phyloP scores from a whole-genome alignment of 1,139 yeast genomes.

The Suhomyces wounanorum region DNA sequence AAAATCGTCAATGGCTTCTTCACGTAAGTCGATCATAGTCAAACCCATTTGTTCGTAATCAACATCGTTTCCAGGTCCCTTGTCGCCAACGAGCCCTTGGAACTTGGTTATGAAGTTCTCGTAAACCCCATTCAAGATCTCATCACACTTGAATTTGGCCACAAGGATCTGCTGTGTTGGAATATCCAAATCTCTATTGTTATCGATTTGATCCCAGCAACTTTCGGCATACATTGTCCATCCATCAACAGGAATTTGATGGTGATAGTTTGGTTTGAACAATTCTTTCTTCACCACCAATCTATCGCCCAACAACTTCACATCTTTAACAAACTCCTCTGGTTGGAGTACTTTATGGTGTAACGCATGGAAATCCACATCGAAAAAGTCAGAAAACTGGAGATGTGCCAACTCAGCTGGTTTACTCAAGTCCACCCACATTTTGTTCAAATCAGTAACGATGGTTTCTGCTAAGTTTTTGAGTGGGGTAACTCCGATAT shows the following conservation, averaged over 20 bases:
- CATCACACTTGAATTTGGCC: conserved; percentile 94
- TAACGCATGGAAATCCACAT: conserved; percentile 76
- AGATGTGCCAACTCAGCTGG: conserved; percentile 62
- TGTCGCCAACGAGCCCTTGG: conserved; percentile 19
- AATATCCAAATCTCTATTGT: conserved; percentile 88
- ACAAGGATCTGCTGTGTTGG: conserved; percentile 96
- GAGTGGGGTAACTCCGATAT: conserved; percentile 84
- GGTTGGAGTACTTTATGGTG: conserved; percentile 85
- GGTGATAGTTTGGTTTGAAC: conserved; percentile 75
- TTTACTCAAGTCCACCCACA: conserved; percentile 78
- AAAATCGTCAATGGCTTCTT: conserved; percentile 52
- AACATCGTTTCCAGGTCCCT: conserved; percentile 19
- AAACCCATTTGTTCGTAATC: conserved; percentile 45
- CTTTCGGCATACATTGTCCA: conserved; percentile 91
- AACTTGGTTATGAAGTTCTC: conserved; percentile 46
- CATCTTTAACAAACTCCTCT: conserved; percentile 66
- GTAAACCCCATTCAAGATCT: conserved; percentile 60
- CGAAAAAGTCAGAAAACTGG: conserved; percentile 75
- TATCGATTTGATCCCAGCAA: conserved; percentile 93
- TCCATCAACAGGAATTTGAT: conserved; percentile 89
- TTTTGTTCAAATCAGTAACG: conserved; percentile 65
- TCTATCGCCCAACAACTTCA: conserved; percentile 63
- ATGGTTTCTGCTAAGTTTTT: conserved; percentile 69
- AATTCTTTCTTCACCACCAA: conserved; percentile 51
- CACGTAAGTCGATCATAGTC: conserved; percentile 42